Conservation (phyloP, 148 eudicot species). For the Amaranthus palmeri region DNA sequence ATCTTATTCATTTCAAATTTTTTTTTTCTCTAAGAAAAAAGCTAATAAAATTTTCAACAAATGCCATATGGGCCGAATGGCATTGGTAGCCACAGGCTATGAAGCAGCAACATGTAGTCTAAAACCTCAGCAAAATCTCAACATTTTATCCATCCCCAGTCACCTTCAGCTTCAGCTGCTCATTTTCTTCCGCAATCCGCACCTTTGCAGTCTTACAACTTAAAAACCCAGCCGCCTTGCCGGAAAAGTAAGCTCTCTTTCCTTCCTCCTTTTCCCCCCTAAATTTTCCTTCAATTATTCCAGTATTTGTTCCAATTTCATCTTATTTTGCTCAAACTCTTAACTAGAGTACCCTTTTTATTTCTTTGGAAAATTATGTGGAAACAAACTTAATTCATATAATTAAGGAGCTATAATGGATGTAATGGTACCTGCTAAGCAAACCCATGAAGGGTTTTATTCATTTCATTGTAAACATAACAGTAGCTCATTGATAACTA, state of each 20-base stretch:
- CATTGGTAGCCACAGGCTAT: neutral
- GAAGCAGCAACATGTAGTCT: neutral
- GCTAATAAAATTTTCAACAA: too few species aligned
- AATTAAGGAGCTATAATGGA: constrained; percentile 31
- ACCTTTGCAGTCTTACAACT: neutral
- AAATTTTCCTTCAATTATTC: neutral
- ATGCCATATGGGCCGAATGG: neutral
- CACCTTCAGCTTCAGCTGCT: neutral
- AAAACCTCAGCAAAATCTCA: constrained; percentile 22
- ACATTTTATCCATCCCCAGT: neutral
- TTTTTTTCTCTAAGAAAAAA: too few species aligned
- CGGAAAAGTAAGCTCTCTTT: constrained; percentile 8
- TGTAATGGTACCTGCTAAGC: constrained; percentile 30
- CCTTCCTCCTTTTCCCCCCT: neutral
- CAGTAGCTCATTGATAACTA: constrained; percentile 14
- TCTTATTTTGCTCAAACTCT: neutral
- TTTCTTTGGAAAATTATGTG: neutral
- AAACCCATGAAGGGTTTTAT: constrained; percentile 53
- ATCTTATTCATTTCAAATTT: too few species aligned
- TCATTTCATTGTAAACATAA: constrained; percentile 33
- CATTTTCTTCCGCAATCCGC: neutral
- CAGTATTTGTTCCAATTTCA: neutral
- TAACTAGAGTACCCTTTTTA: neutral
- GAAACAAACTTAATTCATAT: neutral
- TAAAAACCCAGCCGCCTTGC: constrained; percentile 15